These are phyloP conservation scores for Trichoderma parareesei DNA, from an alignment of 495 filamentous ascomycete genomes.

Conservation along the genomic window DNA sequence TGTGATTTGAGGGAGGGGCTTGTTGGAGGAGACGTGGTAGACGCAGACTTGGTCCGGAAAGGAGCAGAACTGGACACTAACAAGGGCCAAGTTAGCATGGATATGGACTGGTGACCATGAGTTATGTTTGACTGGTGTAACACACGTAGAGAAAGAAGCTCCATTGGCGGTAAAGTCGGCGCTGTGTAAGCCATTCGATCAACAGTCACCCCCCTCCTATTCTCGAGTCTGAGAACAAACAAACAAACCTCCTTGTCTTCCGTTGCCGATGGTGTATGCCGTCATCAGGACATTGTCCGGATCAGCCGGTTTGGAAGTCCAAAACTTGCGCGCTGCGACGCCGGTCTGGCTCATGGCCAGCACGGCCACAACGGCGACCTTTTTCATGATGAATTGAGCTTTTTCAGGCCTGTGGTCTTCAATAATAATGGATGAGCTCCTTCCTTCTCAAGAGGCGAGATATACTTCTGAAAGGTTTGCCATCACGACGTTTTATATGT, in stretches of 20 bases:
- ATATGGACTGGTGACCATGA: background rate
- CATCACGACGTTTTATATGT: background rate
- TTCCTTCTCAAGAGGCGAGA: too few relatives aligned
- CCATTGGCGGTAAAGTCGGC: constrained; percentile 20
- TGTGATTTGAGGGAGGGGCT: constrained; percentile 25
- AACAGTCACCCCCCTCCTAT: too few relatives aligned
- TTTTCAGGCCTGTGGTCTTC: too few relatives aligned
- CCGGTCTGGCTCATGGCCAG: background rate
- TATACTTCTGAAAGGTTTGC: background rate
- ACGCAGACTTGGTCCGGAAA: constrained; percentile 42
- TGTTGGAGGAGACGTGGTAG: constrained; percentile 28
- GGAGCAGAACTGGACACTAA: constrained; percentile 27
- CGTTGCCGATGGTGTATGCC: constrained; percentile 32
- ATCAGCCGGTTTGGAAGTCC: background rate
- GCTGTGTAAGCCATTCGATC: too few relatives aligned
- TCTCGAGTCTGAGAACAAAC: background rate
- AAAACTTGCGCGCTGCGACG: background rate
- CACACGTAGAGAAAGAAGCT: constrained; percentile 20
- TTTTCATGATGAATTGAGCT: background rate
- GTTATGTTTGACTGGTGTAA: too few relatives aligned
- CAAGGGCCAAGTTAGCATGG: background rate
- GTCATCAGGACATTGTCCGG: constrained; percentile 19
- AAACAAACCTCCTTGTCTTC: constrained; percentile 24
- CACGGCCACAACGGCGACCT: background rate
- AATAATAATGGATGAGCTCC: too few relatives aligned